These are phyloP conservation scores for Vigna unguiculata DNA, from an alignment of 306 rosid genomes.

Conservation along the genomic window DNA sequence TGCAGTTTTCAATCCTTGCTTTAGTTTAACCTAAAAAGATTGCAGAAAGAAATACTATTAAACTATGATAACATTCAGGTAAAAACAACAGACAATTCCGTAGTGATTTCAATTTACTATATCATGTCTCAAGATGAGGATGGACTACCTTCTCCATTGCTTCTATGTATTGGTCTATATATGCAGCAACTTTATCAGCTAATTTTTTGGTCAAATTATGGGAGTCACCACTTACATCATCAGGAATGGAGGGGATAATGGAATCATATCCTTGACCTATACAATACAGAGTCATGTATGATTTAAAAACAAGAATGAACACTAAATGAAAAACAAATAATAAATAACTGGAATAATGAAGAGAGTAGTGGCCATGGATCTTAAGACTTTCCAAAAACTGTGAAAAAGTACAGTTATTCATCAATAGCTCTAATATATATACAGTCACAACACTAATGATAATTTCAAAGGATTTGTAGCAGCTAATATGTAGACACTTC, in stretches of 20 bases:
- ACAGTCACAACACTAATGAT: conserved; percentile 17
- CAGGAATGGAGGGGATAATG: conserved; percentile 72
- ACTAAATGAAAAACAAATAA: not conserved
- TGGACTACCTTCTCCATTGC: conserved; percentile 93
- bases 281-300: conserved; percentile 40
- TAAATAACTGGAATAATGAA: conserved; percentile 10
- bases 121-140: conserved; percentile 31
- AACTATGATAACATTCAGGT: conserved; percentile 27
- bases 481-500: conserved; percentile 29
- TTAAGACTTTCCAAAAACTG: not conserved
- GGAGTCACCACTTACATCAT: conserved; percentile 57
- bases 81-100: not conserved
- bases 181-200: conserved; percentile 70
- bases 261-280: conserved; percentile 90
- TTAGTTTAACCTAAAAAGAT: conserved; percentile 79
- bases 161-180: conserved; percentile 78
- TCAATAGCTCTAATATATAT: conserved; percentile 31
- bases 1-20: conserved; percentile 89
- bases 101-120: conserved; percentile 16
- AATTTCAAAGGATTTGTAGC: conserved; percentile 26
- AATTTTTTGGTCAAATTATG: conserved; percentile 67
- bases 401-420: conserved; percentile 27
- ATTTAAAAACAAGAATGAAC: not conserved
- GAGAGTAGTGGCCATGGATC: conserved; percentile 16
- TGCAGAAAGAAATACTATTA: conserved; percentile 34